Base-by-base conservation (phyloP, 2,329 filamentous ascomycete genomes). In the Helicocarpus griseus region DNA sequence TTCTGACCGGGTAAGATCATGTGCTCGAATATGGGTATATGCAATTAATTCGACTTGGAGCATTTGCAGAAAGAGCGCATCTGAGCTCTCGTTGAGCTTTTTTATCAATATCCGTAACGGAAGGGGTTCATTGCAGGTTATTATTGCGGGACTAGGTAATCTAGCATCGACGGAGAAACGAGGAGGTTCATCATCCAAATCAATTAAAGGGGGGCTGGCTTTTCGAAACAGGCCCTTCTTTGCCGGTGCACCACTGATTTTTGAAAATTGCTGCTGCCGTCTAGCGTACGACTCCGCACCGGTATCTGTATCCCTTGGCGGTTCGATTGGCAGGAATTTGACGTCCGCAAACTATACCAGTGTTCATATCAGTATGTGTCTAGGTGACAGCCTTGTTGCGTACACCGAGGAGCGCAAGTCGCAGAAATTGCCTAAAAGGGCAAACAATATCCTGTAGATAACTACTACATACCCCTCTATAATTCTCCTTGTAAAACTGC, bases 281-380 rank as follows among this genome's bases (percentile, higher is more conserved):
- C 89, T 77, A 2, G 90, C 93, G 69, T 88, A 98, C 2, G 86
- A 83, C 67, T 97, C 90, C 57, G 89, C 85, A 22, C 81, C 79
- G 1, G 81, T 78, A 43, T 76, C 72, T 4, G 78, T 73, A 0
- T 82, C 81, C 39, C 90, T 77, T 0, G 91, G 90, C 5, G 89
- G 87, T 67, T 98, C 93, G 58, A 97, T 91, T 4, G 93, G 93
- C 35, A 96, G 77, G 65, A 98, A 93, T 53, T 87, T 91, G 70
- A 96, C 85, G 33, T 83, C 81, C 33, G 65, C 67, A 57, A 67
- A 68, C 73, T 68, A 58, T 49, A 50, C 57, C 54, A 33, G 54
- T 46, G 21, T 14, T 41, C 29, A 54, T 60, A 47, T 58, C 55
- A 53, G 53, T 39, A 21, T 29, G 7, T 50, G 11, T 8, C 22